Evolutionary conservation across 805 yeast species (phyloP).

Genomic region (Blastobotrys terrestris): DNA sequence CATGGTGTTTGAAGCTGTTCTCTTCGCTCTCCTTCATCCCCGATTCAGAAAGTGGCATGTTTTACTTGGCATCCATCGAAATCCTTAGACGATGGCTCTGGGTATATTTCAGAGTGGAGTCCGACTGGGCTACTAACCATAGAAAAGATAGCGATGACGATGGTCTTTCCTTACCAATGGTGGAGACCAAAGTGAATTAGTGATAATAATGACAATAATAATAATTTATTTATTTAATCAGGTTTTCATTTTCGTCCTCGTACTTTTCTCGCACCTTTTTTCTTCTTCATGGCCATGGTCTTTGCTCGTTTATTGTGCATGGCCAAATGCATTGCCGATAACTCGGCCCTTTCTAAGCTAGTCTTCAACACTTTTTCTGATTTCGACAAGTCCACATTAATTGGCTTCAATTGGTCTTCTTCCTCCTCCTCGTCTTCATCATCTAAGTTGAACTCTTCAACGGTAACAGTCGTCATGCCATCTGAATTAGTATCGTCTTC

Average conservation of each 20-base stretch:
- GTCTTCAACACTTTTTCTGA: conserved; percentile 65
- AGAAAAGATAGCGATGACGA: background rate
- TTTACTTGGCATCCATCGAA: conserved; percentile 66
- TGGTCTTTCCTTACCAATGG: background rate
- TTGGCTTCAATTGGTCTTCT: conserved; percentile 42
- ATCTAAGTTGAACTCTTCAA: conserved; percentile 51
- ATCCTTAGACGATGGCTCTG: conserved; percentile 81
- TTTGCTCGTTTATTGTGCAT: background rate
- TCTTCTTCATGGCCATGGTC: background rate
- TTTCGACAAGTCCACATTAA: conserved; percentile 61
- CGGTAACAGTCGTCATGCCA: conserved; percentile 41
- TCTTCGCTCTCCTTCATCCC: conserved; percentile 29
- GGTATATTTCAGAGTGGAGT: conserved; percentile 79
- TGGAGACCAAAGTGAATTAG: background rate
- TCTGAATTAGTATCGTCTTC: conserved; percentile 34
- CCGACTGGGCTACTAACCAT: conserved; percentile 44
- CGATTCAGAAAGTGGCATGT: conserved; percentile 49
- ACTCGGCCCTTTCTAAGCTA: conserved; percentile 72
- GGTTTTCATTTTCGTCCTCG: background rate
- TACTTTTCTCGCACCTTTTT: background rate
- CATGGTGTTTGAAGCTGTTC: conserved; percentile 64
- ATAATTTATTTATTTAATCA: background rate
- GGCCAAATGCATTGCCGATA: conserved; percentile 23
- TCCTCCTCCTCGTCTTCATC: conserved; percentile 37
- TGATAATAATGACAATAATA: background rate